Conservation (phyloP, 1,139 yeast species). For the Zhuliangozyma blackwelliae region DNA sequence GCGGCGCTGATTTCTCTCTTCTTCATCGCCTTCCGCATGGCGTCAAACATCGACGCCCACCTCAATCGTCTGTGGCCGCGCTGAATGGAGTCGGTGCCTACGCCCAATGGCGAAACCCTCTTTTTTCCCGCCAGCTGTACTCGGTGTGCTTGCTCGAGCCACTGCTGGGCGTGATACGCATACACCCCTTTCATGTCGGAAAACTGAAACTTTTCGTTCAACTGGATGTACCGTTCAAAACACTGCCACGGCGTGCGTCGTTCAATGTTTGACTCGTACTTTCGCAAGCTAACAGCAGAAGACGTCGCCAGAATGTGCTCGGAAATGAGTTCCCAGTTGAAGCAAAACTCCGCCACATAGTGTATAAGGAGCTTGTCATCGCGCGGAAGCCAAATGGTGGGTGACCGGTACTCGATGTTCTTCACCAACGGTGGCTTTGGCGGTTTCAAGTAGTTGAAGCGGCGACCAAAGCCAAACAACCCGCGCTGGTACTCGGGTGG, state of each 20-base stretch:
- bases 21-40: slow-evolving; percentile 83
- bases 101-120: slow-evolving; percentile 87
- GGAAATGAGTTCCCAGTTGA: slow-evolving; percentile 91
- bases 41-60: slow-evolving; percentile 96
- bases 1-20: slow-evolving; percentile 63
- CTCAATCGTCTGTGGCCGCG: slow-evolving; percentile 85
- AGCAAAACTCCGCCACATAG: slow-evolving; percentile 80
- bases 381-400: slow-evolving; percentile 93
- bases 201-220: slow-evolving; percentile 82
- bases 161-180: slow-evolving; percentile 79
- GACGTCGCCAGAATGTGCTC: slow-evolving; percentile 61
- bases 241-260: slow-evolving; percentile 98
- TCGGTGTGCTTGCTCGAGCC: slow-evolving; percentile 89
- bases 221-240: slow-evolving; percentile 90
- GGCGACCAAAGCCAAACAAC: slow-evolving; percentile 56
- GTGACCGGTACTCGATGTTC: slow-evolving; percentile 76
- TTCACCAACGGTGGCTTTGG: slow-evolving; percentile 85
- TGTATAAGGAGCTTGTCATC: slow-evolving; percentile 81
- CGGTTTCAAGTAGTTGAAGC: slow-evolving; percentile 64
- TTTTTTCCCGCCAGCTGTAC: slow-evolving; percentile 85
- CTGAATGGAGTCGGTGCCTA: slow-evolving; percentile 85
- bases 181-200: slow-evolving; percentile 85
- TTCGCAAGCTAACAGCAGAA: slow-evolving; percentile 51
- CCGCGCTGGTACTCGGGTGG: slow-evolving; percentile 51
- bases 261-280: slow-evolving; percentile 82